These are phyloP conservation scores for Exophiala dermatitidis DNA, from an alignment of 2,329 filamentous ascomycete genomes.

Conservation along the genomic window DNA sequence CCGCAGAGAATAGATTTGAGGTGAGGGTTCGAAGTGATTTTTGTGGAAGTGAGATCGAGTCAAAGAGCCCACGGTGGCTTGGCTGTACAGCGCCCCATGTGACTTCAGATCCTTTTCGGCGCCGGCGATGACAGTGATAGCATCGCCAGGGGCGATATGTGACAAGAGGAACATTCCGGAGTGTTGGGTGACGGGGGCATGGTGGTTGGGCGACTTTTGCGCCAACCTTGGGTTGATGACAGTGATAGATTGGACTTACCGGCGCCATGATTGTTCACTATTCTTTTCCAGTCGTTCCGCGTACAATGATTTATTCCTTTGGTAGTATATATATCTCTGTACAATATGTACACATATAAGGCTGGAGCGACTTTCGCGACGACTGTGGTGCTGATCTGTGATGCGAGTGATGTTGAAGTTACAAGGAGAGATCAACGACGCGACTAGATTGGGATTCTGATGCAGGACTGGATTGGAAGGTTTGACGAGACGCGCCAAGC, in stretches of 20 bases:
- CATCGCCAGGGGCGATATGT: neutral
- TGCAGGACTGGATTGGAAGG: neutral
- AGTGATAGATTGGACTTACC: slow-evolving; percentile 8
- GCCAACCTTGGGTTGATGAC: neutral
- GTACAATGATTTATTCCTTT: neutral
- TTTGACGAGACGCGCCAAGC: neutral
- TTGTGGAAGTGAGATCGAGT: neutral
- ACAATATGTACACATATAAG: neutral
- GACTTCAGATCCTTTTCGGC: neutral
- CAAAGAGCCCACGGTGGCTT: neutral
- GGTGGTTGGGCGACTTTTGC: neutral
- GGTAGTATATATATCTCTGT: neutral
- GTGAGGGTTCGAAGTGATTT: neutral
- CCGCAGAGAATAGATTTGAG: neutral
- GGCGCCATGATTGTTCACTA: slow-evolving; percentile 12
- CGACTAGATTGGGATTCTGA: neutral
- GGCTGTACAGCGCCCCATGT: neutral
- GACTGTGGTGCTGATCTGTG: neutral
- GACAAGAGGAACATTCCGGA: neutral
- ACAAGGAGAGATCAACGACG: neutral
- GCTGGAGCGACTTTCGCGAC: too few species aligned
- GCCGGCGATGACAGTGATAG: neutral
- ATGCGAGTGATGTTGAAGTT: slow-evolving; percentile 1
- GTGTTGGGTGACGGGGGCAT: neutral
- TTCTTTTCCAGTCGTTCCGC: neutral